A percentile compares a stretch with the other conserved stretches of the same genome.
Evolutionary conservation across 2,329 filamentous ascomycete species (phyloP).

Genomic region (Zymoseptoria brevis): DNA sequence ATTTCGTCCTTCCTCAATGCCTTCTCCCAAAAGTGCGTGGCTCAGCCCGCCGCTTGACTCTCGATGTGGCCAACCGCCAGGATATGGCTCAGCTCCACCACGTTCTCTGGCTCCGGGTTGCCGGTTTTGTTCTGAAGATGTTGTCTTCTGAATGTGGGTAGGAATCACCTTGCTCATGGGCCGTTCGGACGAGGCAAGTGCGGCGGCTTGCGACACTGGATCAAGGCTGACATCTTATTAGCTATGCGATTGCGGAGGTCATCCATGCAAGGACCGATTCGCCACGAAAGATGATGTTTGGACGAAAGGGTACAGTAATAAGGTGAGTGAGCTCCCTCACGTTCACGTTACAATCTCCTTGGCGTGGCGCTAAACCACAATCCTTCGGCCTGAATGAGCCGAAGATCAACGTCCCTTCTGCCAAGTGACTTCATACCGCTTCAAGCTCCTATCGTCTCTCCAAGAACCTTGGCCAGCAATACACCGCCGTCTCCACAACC

Average conservation of each 20-base stretch:
- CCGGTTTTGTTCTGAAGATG: neutral
- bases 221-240: neutral
- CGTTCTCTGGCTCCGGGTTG: neutral
- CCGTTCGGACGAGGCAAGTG: neutral
- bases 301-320: neutral
- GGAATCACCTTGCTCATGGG: neutral
- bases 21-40: neutral
- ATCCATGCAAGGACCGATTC: neutral
- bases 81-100: neutral
- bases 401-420: neutral
- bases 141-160: neutral
- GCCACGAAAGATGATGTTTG: neutral
- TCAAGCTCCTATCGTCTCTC: neutral
- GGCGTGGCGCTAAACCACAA: neutral
- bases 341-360: neutral
- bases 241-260: neutral
- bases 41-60: neutral
- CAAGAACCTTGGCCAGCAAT: neutral
- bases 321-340: neutral
- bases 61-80: neutral
- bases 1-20: neutral
- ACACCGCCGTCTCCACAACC: neutral
- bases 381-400: neutral
- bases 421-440: neutral
- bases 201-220: no score